Conservation (phyloP, 2,329 filamentous ascomycete genomes). For the Aspergillus versicolor region DNA sequence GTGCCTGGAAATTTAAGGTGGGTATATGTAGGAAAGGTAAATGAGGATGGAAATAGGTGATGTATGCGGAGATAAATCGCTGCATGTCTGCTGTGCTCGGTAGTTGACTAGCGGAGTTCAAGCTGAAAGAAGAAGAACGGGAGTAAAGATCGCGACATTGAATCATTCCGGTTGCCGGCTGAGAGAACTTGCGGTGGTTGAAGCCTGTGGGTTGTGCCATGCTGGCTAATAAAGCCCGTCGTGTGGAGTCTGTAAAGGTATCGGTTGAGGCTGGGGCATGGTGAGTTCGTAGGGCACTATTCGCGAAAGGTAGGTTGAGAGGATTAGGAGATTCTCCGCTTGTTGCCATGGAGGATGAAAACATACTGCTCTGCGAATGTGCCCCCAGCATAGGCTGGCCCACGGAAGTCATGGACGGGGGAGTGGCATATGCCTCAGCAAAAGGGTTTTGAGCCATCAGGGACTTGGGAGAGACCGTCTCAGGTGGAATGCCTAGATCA, state of each 20-base stretch:
- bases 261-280: constrained; percentile 62
- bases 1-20: constrained; percentile 84
- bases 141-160: constrained; percentile 37
- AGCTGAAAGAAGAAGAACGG: constrained; percentile 31
- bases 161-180: constrained; percentile 54
- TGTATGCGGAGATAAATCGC: constrained; percentile 85
- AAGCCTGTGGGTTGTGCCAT: constrained; percentile 60
- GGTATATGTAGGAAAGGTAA: constrained; percentile 91
- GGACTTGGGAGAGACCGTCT: constrained; percentile 75
- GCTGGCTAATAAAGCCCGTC: constrained; percentile 62
- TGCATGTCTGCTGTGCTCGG: constrained; percentile 84
- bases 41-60: constrained; percentile 91
- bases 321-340: constrained; percentile 48
- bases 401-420: constrained; percentile 71
- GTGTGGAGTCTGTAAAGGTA: constrained; percentile 65
- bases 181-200: constrained; percentile 60
- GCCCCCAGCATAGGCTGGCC: constrained; percentile 71
- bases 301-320: constrained; percentile 50
- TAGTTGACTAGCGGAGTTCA: constrained; percentile 54
- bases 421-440: constrained; percentile 72
- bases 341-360: constrained; percentile 45
- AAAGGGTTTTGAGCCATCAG: constrained; percentile 67
- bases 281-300: constrained; percentile 63
- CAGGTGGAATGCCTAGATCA: constrained; percentile 68
- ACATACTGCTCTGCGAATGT: constrained; percentile 55